Base-by-base conservation (phyloP, 2,329 filamentous ascomycete species). In the Bretziella fagacearum region DNA sequence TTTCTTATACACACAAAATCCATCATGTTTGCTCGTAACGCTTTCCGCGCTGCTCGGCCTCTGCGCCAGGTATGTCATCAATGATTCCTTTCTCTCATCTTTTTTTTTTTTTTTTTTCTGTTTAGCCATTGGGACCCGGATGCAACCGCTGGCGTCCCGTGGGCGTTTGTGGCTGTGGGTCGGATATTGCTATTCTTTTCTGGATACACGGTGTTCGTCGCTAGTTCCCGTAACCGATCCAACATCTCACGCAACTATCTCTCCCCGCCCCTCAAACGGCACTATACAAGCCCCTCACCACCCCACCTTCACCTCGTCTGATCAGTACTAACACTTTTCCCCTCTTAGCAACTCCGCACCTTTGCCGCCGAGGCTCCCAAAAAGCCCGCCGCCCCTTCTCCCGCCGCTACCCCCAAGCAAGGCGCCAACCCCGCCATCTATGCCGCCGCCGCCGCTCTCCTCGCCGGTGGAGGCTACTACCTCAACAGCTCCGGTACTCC, bases 1-100 rank as follows among this genome's bases (percentile, higher is more conserved):
- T 44, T 44, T 42, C 20, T 4, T 29, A 20, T 26, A 26, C 27
- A 11, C 13, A n/a, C 26, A 20, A 17, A 32, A 26, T 37, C 23
- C 3, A 15, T 51, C 54, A 81, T 84, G 77, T 80, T 84, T 58
- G 69, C 79, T 52, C 70, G 79, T 67, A 69, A 76, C 56, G 66
- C 69, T 53, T 69, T 81, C 59, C 72, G 78, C 59, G 71, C 70
- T 55, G 71, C 71, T 46, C 74, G 77, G 65, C 77, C 79, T 54
- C 62, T 82, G 54, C 74, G 70, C 62, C 72, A 72, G 65, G 79
- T 83, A 65, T 59, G 73, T 32, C 39, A 17, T 10, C 17, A 29
- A 8, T 25, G n/a, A 33, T 4, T 3, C 30, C 30, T n/a, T 33
- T 7, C 13, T 32, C 15, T n/a, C n/a, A n/a, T n/a, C n/a, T n/a